Percentiles rank a stretch among this genome's conserved stretches.
Evolutionary conservation across 1,284 basidiomycete species (phyloP).

Genomic region (Apiotrichum gracile): DNA sequence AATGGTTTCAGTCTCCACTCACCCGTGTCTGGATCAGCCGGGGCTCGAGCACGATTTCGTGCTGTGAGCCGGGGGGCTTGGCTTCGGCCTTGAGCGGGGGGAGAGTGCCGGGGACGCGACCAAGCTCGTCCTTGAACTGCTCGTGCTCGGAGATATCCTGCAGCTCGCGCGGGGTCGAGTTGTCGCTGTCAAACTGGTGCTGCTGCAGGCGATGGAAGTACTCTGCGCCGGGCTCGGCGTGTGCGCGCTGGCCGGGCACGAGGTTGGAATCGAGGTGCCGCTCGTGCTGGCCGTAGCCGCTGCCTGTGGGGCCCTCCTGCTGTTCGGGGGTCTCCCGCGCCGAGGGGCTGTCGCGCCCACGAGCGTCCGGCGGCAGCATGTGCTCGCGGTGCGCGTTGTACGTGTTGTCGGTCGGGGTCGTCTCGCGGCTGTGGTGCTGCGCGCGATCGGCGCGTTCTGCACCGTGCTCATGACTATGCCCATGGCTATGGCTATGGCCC

Average conservation of each 20-base stretch:
- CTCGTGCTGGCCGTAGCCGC: conserved; percentile 33
- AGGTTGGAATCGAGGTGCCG: background rate
- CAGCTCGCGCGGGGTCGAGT: background rate
- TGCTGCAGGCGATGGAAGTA: too few species aligned
- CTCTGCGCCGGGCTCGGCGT: too few species aligned
- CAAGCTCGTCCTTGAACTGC: background rate
- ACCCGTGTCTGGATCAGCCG: conserved; percentile 38
- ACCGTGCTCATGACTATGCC: too few species aligned
- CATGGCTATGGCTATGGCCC: too few species aligned
- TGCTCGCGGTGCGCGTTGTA: too few species aligned
- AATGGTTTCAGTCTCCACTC: too few species aligned
- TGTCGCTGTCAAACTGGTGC: background rate
- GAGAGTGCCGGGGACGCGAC: background rate
- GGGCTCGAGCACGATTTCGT: conserved; percentile 39
- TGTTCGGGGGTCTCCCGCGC: background rate
- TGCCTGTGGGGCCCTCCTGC: conserved; percentile 31
- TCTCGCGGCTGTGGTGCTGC: too few species aligned
- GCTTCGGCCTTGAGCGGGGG: conserved; percentile 27
- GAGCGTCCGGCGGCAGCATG: conserved; percentile 17
- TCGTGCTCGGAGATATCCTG: background rate
- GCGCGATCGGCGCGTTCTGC: too few species aligned
- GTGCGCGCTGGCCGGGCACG: conserved; percentile 14
- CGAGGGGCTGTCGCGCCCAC: background rate
- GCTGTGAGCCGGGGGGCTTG: conserved; percentile 34
- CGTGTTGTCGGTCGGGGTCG: too few species aligned